These are phyloP conservation scores for Exserohilum rostratum DNA, from an alignment of 2,329 filamentous ascomycete species.

Conservation along the genomic window DNA sequence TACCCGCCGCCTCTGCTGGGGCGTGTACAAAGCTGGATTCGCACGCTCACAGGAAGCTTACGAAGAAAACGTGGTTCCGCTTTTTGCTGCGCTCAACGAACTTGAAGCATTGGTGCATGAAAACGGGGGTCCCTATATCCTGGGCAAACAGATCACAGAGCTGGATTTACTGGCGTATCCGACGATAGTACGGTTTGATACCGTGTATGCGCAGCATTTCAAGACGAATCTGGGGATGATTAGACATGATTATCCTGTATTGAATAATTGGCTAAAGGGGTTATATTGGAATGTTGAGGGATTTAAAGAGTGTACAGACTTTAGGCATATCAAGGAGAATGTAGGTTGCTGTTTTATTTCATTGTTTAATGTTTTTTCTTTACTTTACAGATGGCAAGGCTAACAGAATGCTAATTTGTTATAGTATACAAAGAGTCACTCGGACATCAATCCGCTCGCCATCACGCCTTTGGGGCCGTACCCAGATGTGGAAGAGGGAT, in stretches of 20 bases:
- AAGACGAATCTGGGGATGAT: slow-evolving; percentile 69
- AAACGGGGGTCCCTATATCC: slow-evolving; percentile 61
- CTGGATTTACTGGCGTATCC: slow-evolving; percentile 64
- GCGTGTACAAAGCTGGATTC: slow-evolving; percentile 69
- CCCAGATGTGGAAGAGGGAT: slow-evolving; percentile 62
- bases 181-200: slow-evolving; percentile 65
- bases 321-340: slow-evolving; percentile 72
- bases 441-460: slow-evolving; percentile 63
- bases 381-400: background rate
- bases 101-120: slow-evolving; percentile 58
- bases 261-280: slow-evolving; percentile 66
- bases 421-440: slow-evolving; percentile 65
- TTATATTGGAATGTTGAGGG: slow-evolving; percentile 64
- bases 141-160: slow-evolving; percentile 63
- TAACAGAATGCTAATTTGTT: background rate
- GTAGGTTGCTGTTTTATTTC: slow-evolving; percentile 26
- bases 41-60: slow-evolving; percentile 62
- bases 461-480: slow-evolving; percentile 69
- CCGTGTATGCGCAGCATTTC: slow-evolving; percentile 69
- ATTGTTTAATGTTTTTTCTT: background rate
- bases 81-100: slow-evolving; percentile 66
- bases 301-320: slow-evolving; percentile 66
- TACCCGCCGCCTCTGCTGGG: slow-evolving; percentile 61
- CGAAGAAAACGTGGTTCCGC: slow-evolving; percentile 58
- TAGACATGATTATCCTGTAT: slow-evolving; percentile 64